Evolutionary conservation across 176 grass and related monocot genomes (phyloP).

Genomic region (sorghum (Sorghum bicolor)): Sorghum_bicolor_NCBIv3 NC_012879.2:56023001-56023500

Average conservation of each 20-base stretch:
- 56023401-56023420: background rate
- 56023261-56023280: background rate
- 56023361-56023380: background rate
- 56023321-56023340: background rate
- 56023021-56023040: conserved; percentile 46
- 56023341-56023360: background rate
- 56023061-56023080: conserved; percentile 90
- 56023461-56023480: conserved; percentile 34
- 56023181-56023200: conserved; percentile 32
- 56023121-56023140: conserved; percentile 90
- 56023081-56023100: conserved; percentile 97
- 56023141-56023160: conserved; percentile 95
- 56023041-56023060: conserved; percentile 93
- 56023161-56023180: conserved; percentile 93
- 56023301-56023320: background rate
- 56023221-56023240: background rate
- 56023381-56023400: background rate
- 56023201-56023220: background rate
- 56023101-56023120: conserved; percentile 90
- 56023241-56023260: background rate
- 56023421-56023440: background rate
- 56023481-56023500: conserved; percentile 95
- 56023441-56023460: background rate
- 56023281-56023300: background rate
- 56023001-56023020: background rate